Conservation (phyloP, 164 flowering plant species). For the Magnolia kwangsiensis region DNA sequence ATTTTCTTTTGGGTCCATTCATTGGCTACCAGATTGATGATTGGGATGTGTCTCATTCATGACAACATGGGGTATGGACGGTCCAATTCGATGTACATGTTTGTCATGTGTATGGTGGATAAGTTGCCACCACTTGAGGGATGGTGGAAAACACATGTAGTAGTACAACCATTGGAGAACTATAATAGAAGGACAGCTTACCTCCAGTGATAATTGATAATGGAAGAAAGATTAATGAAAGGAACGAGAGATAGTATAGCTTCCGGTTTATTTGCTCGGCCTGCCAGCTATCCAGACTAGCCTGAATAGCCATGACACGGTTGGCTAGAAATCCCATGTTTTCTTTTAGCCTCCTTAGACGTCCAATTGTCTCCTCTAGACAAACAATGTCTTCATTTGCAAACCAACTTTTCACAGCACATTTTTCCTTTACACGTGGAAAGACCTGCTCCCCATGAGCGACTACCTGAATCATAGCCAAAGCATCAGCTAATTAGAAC, state of each 20-base stretch:
- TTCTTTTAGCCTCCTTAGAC: slow-evolving; percentile 83
- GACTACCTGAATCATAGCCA: slow-evolving; percentile 51
- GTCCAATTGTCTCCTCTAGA: slow-evolving; percentile 80
- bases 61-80: too few species aligned
- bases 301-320: slow-evolving; percentile 91
- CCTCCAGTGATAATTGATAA: slow-evolving; percentile 95
- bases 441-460: slow-evolving; percentile 97
- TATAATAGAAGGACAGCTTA: slow-evolving; percentile 16
- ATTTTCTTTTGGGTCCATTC: too few species aligned
- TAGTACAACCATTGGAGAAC: neutral
- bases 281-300: slow-evolving; percentile 98
- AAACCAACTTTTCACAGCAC: slow-evolving; percentile 85
- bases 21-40: too few species aligned
- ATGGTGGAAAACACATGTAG: neutral
- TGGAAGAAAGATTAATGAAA: slow-evolving; percentile 93
- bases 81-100: too few species aligned
- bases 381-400: slow-evolving; percentile 58
- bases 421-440: slow-evolving; percentile 88
- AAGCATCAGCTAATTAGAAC: neutral
- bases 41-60: too few species aligned
- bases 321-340: slow-evolving; percentile 90
- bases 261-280: slow-evolving; percentile 93
- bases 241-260: slow-evolving; percentile 91
- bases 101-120: too few species aligned
- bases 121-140: neutral